Percentiles rank a stretch among this genome's conserved stretches.
Conservation (phyloP, 805 yeast species). For the Lipomyces starkeyi region DNA sequence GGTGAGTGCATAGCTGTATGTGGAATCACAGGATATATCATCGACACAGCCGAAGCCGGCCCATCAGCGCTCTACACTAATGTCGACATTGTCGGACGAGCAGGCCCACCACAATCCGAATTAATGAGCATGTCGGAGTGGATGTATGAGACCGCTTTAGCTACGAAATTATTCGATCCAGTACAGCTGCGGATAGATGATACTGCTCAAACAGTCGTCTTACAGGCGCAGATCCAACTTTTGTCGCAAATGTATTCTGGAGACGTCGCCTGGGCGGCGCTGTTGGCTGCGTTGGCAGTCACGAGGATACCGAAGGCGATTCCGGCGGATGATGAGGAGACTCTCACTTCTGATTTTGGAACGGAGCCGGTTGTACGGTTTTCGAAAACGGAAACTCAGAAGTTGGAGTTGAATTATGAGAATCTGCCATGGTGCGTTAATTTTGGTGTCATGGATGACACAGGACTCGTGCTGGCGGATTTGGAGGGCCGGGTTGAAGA, state of each 20-base stretch:
- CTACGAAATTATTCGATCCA: conserved; percentile 61
- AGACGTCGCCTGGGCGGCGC: conserved; percentile 71
- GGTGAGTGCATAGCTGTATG: conserved; percentile 34
- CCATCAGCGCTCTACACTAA: conserved; percentile 23
- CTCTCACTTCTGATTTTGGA: conserved; percentile 3
- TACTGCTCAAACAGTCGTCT: conserved; percentile 59
- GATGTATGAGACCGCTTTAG: conserved; percentile 63
- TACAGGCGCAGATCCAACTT: conserved; percentile 73
- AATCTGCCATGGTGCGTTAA: conserved; percentile 34
- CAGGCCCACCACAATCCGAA: conserved; percentile 82
- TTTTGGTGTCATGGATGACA: conserved; percentile 23
- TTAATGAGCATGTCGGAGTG: conserved; percentile 76
- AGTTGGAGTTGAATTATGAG: conserved; percentile 9
- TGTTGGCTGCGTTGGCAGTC: conserved; percentile 61
- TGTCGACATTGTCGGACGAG: conserved; percentile 54
- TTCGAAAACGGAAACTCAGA: conserved; percentile 11
- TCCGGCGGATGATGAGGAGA: conserved; percentile 12
- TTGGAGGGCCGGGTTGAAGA: conserved; percentile 35
- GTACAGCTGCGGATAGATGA: conserved; percentile 52
- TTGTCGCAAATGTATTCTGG: conserved; percentile 76
- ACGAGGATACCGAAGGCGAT: conserved; percentile 58
- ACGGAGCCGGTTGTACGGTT: conserved; percentile 8
- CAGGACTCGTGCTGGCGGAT: conserved; percentile 31
- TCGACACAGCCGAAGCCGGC: conserved; percentile 12
- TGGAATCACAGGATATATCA: conserved; percentile 30